Percentiles rank a stretch among this genome's conserved stretches.
phyloP scores from a whole-genome alignment of 345 rosid genomes.

The Linum usitatissimum region DNA sequence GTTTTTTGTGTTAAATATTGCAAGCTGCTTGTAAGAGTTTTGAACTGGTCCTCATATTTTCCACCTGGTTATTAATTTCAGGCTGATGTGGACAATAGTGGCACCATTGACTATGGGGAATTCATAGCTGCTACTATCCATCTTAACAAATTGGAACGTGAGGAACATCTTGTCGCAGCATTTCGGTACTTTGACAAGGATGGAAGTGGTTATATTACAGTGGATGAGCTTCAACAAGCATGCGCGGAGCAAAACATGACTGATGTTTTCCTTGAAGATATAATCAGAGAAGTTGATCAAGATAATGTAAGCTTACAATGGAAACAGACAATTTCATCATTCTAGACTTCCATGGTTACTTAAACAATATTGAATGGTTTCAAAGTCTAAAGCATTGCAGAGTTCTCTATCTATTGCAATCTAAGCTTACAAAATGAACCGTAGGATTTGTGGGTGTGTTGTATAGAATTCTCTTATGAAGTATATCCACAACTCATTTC shows the following conservation, averaged over 20 bases:
- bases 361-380: too few species aligned
- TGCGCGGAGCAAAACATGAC: slow-evolving; percentile 89
- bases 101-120: slow-evolving; percentile 91
- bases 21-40: slow-evolving; percentile 7
- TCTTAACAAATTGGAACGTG: slow-evolving; percentile 87
- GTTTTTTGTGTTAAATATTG: background rate
- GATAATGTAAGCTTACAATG: slow-evolving; percentile 55
- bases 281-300: slow-evolving; percentile 91
- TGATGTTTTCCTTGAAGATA: slow-evolving; percentile 78
- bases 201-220: slow-evolving; percentile 87
- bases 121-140: slow-evolving; percentile 96
- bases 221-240: slow-evolving; percentile 94
- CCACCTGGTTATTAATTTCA: slow-evolving; percentile 21
- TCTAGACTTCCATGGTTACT: too few species aligned
- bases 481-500: too few species aligned
- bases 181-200: slow-evolving; percentile 92
- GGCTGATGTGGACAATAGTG: slow-evolving; percentile 98
- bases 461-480: too few species aligned
- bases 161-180: slow-evolving; percentile 96
- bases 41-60: background rate
- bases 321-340: background rate
- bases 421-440: too few species aligned
- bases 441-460: too few species aligned
- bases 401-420: too few species aligned
- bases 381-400: too few species aligned